Evolutionary conservation across 306 rosid species (phyloP), one percentile per base, ranked within the genome.

Genomic region (Vicia faba): DNA sequence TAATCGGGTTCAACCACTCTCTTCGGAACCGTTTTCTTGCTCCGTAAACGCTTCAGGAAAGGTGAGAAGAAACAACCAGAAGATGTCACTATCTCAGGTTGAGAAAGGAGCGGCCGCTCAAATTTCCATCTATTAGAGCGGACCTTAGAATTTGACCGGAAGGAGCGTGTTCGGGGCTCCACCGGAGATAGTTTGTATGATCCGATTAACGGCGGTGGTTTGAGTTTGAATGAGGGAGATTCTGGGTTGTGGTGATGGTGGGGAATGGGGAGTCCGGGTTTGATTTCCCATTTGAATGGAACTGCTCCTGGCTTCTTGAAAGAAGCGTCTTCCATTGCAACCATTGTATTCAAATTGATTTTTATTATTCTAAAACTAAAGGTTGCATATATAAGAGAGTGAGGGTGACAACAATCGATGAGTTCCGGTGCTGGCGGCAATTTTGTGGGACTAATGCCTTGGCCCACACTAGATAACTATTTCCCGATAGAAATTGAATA

Each of bases 231-330:
- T 5, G 84, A 69, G 23, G 75, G 83, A 4, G 73, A 28, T 18
- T 62, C 74, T 12, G 56, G 57, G 0, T 64, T 67, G 4, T 36
- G 84, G 12, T 69, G 83, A 16, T 59, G 66, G 28, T 45, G 69
- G 13, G 53, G 82, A 56, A 69, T 84, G 51, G 99, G 99, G 40
- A 85, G 87, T 39, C 99, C 99, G 1, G 99, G 99, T 55, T 87
- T 88, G 16, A 90, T 70, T 81, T 93, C 99, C 99, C 99, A 93
- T 50, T 90, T 84, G 80, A 93, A 93, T 23, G 99, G 99, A 40
- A 93, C 75, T 5, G 95, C 80, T 31, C 96, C 99, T 15, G 83
- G 84, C 69, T 84, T 85, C 68, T 40, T 82, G 79, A 83, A 93
- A 0, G 77, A 87, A 25, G 88, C 95, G 23, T 62, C 93, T 20